These are phyloP conservation scores for Diaporthe vaccinii DNA, from an alignment of 2,329 filamentous ascomycete genomes.

Conservation along the genomic window DNA sequence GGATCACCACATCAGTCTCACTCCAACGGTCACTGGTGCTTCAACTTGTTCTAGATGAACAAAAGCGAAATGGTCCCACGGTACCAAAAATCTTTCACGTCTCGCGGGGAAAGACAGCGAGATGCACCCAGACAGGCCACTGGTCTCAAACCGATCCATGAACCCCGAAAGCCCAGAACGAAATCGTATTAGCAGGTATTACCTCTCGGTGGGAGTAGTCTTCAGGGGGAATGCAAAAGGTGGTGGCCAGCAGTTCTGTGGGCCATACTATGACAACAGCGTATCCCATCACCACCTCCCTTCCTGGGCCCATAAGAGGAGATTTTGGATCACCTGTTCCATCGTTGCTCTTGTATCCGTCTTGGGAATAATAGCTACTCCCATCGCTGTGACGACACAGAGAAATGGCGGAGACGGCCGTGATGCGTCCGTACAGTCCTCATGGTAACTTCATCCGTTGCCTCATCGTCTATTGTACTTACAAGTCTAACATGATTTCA, in stretches of 20 bases:
- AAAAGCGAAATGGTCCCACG: neutral
- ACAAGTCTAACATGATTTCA: neutral
- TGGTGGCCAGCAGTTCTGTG: neutral
- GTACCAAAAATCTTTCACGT: neutral
- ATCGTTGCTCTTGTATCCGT: neutral
- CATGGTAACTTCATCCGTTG: accelerated
- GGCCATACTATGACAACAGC: neutral
- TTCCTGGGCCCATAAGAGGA: neutral
- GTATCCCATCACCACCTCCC: neutral
- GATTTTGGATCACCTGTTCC: neutral
- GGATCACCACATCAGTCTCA: too few relatives aligned
- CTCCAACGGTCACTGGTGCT: too few relatives aligned
- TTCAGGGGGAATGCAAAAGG: neutral
- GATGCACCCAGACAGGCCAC: neutral
- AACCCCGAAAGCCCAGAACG: neutral
- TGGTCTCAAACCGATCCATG: neutral
- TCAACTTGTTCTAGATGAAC: neutral
- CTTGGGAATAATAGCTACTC: neutral
- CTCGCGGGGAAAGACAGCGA: neutral
- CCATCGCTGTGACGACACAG: neutral
- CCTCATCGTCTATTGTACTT: neutral
- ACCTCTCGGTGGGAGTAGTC: neutral
- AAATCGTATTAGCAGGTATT: neutral
- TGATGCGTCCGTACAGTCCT: neutral
- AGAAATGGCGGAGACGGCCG: neutral